Evolutionary conservation across 495 filamentous ascomycete species (phyloP), one percentile per base, ranked within the genome.

Genomic region (Choiromyces venosus): DNA sequence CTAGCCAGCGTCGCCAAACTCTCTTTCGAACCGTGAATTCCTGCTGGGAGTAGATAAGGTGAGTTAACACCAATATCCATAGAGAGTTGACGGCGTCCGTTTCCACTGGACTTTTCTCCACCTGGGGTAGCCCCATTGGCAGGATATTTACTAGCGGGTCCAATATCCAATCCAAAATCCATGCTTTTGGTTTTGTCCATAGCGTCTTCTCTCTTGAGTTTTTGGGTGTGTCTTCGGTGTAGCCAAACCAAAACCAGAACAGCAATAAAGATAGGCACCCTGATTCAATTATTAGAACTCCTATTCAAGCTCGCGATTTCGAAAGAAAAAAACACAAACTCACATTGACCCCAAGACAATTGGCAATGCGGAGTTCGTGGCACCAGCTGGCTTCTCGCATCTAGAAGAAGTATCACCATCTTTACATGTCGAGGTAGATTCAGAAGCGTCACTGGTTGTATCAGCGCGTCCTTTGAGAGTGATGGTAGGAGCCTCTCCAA

Each of bases 151-250:
- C 18, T 67, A 73, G 39, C 68, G 68, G 38, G 80, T 56, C 87
- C 81, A 66, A 80, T 71, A 67, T 85, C 92, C 82, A 97, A 83
- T 38, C 95, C 95, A 81, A 98, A 99, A 82, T 99, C 95, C 80
- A 98, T 87, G 2, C 93, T 97, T 80, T 91, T 96, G 82, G 96
- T 92, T 77, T 92, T 91, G 81, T 97, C 94, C 73, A 91, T 88
- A 39, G 86, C 85, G 82, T 99, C 95, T 84, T 99, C 95, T 56
- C 84, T 84, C 73, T 86, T 85, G 73, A 93, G 87, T 76, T 87
- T 94, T 76, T 88, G 87, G 21, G 91, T 84, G 77, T 92, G 90
- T 81, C 91, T 86, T 19, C 91, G 88, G 78, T 97, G 93, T 39
- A 99, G 85, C 76, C 88, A 91, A 70, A 94, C 73, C 66, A 97